Evolutionary conservation across 441 rosid species (phyloP), one percentile per base, ranked within the genome.

Genomic region (Metrosideros polymorpha): DNA sequence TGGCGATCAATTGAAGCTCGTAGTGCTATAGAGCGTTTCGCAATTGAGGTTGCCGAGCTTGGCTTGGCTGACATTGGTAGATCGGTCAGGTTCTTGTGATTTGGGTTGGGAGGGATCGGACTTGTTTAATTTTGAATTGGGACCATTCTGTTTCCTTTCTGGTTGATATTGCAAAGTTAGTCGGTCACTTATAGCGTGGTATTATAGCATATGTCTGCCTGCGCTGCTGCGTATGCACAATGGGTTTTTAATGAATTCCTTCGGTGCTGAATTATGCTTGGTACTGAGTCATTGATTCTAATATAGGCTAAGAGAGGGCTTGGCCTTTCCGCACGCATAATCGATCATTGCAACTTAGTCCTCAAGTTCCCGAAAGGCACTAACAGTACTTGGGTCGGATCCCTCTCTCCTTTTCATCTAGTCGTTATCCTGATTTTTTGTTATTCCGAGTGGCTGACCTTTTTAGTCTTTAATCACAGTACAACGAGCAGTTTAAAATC

Each of bases 321-420:
- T 84, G 99, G 99, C 88, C 94, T 98, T 84, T 89, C 96, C 43
- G 96, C 98, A 14, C 91, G 91, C 75, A 90, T 94, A 27, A 89
- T 91, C 42, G 98, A 96, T 87, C 96, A 95, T 59, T 98, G 99
- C 91, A 95, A 94, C 84, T 88, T 98, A 90, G 89, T 91, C 86
- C 97, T 98, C 50, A 95, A 95, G 92, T 98, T 97, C 87, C 99
- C 99, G 51, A 84, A 91, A 86, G 99, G 98, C 92, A 98, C 98
- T 79, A 96, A 98, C 91, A 98, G 99, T 91, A 95, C 99, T 82
- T 98, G 99, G 99, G 99, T 98, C 63, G 83, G 91, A 47, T 86
- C 85, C 57, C 63, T 82, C 86, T 88, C 86, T 85, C 84, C 87
- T 35, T 71, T 59, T 79, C 63, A 83, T 55, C 86, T 47, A 18